Conservation (phyloP, 2,329 filamentous ascomycete species). For the Phialocephala sp. region DNA sequence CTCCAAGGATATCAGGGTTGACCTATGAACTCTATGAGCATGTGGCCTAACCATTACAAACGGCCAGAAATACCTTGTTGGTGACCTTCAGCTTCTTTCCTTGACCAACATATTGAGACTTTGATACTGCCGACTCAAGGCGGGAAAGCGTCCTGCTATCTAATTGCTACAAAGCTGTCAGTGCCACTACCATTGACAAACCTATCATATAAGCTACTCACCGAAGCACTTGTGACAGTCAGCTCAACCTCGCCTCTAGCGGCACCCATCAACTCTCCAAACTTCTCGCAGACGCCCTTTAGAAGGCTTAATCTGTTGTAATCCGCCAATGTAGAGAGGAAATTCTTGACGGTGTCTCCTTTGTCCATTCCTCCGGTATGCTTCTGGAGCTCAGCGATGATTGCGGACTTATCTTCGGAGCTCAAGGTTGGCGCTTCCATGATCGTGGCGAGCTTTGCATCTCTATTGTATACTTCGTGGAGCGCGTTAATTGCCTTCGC, state of each 20-base stretch:
- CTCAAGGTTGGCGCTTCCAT: slow-evolving; percentile 82
- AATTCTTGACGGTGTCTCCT: slow-evolving; percentile 88
- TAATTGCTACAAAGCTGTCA: slow-evolving; percentile 64
- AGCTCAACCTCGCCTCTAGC: slow-evolving; percentile 93
- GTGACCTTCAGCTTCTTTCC: slow-evolving; percentile 99
- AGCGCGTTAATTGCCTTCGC: slow-evolving; percentile 80
- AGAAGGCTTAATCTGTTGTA: slow-evolving; percentile 93
- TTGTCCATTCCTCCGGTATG: slow-evolving; percentile 72
- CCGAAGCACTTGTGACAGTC: slow-evolving; percentile 86
- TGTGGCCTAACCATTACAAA: background rate
- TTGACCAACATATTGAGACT: slow-evolving; percentile 85
- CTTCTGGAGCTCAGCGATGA: slow-evolving; percentile 89
- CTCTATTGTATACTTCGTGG: slow-evolving; percentile 75
- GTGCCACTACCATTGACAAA: background rate
- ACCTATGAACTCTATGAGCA: slow-evolving; percentile 58
- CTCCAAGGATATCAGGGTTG: slow-evolving; percentile 92
- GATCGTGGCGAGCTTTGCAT: slow-evolving; percentile 79
- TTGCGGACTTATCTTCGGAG: slow-evolving; percentile 79
- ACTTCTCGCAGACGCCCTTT: slow-evolving; percentile 85
- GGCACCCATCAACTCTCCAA: slow-evolving; percentile 84
- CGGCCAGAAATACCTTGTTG: slow-evolving; percentile 67
- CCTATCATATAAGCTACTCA: slow-evolving; percentile 52
- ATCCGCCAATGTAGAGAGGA: slow-evolving; percentile 86
- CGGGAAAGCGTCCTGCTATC: slow-evolving; percentile 85
- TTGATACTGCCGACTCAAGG: slow-evolving; percentile 85